Base-by-base conservation (phyloP, 2,329 filamentous ascomycete species). In the Talaromyces verruculosus region DNA sequence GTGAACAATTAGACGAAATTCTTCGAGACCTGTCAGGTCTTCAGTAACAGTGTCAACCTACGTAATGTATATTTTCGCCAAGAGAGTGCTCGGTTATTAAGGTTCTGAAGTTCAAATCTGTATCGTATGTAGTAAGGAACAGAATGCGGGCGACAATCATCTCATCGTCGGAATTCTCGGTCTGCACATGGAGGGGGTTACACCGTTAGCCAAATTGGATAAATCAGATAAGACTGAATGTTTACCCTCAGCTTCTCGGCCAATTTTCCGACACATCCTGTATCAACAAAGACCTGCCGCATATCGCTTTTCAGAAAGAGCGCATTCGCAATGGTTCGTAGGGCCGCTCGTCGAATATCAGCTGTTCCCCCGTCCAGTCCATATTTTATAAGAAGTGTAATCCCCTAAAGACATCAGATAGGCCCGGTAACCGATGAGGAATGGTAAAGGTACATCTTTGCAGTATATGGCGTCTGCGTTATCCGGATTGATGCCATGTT, bases 271-370 rank as follows among this genome's bases (percentile, higher is more conserved):
- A 87, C 86, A 73, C 87, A 89, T 8, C 86, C 89, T 25, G 91
- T 80, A 72, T 93, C 87, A 15, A 92, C 88, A 63, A 95, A 88
- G 53, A 86, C 84, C 74, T 94, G 89, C 61, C 91, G 86, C 49
- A 89, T 89, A 47, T 85, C 82, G 10, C 86, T 81, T 68, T 88
- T 84, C 19, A 96, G 84, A 0, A 96, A 82, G 72, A 97, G 81
- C 8, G 92, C 88, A 77, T 98, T 98, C 71, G 92, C 93, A 58
- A 98, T 79, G 71, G 92, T 93, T 71, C 92, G 87, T 45, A 97
- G 81, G 0, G 88, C 93, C 73, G 93, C 91, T 65, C 89, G 87
- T 2, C 90, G 90, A 1, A 89, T 88, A 8, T 84, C 84, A 35
- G 81, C 80, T 2, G 86, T 88, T 30, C 84, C 80, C 68, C 85